Base-by-base conservation (phyloP, 179 eudicot species). In the Beta corolliflora region DNA sequence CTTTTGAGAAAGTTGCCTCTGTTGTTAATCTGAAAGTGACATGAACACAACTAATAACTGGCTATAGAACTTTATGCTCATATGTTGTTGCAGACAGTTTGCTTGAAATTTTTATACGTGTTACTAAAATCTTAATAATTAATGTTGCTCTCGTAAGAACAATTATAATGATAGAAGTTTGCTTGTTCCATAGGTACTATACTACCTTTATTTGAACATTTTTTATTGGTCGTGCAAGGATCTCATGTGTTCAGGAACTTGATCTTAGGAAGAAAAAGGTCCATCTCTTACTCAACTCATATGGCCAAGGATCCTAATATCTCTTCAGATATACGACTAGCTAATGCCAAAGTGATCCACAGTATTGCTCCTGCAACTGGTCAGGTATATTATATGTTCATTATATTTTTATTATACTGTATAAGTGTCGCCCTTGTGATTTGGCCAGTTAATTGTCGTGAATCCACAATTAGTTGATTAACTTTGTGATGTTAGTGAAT, bases 321-420 rank as follows among this genome's bases (percentile, higher is more conserved):
- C 60, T 83, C 87, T 79, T 80, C 86, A 25, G 76, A 68, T 76
- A 50, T 87, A 29, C 81, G 85, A 63, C 76, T 88, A 75, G 83
- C 79, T 31, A 75, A 76, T 81, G 89, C 95, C 69, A 91, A 88
- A 88, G 87, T 95, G 16, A 85, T 95, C 73, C 93, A 90, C 77
- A 86, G 94, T 75, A 88, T 92, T 58, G 97, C 98, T 85, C 85
- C 97, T 79, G 98, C 98, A 68, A 83, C 88, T 80, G 97, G 97
- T 84, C 84, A 95, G 95, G 97, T 93, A 81, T 15, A 7, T 71
- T 14, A 16, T 67, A 18, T 52, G 1, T 36, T 15, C 77, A 10
- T 7, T 9, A 64, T 64, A 12, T 64, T 64, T 31, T 5, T n/a
- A n/a, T 64, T 23, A 10, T 64, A 8, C 5, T 64, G 68, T 7